Base-by-base conservation (phyloP, 768 basidiomycete genomes). In the Termitomyces eurrhizus region DNA sequence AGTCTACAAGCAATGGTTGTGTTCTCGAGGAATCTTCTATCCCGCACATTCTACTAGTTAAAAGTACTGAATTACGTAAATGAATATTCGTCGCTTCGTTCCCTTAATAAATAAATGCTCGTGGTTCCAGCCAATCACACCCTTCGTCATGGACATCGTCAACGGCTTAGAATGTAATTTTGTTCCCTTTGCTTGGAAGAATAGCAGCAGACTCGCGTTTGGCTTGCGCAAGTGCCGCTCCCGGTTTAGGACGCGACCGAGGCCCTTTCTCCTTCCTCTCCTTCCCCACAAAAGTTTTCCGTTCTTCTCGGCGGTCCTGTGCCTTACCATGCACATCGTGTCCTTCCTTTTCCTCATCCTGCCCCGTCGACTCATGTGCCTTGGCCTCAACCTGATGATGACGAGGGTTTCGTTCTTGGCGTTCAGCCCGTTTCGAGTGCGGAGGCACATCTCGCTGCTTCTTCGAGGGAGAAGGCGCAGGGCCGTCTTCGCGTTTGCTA, bases 171-270 rank as follows among this genome's bases (percentile, higher is more conserved):
- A 93, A 93, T 45, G 80, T 81, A 46, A 88, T 87, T 69, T 90
- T 93, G 72, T 85, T 83, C 13, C 88, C 88, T 72, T 84, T 79
- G 67, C 86, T 79, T 7, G 80, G 79, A 13, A 89, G 75, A 66
- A 93, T 93, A 6, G 88, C 88, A 18, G 83, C 85, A 58, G 84
- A 86, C 73, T 91, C 88, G 55, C 92, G 83, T 67, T 85, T 84
- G 26, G 92, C 92, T 18, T 80, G 78, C 0, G 91, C 91, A 24
- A 93, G 83, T 1, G 89, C 89, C 4, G 92, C 92, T 37, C 92
- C 92, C 37, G 92, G 92, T 68, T 80, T 87, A 5, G 86, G 77
- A 33, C 91, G 83, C 56, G 74, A 74, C 66, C 76, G 77, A 4
- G 75, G 74, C 29, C 76, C 74, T 64, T 79, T 74, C 42, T 57